Evolutionary conservation across 73 alveolate genomes (phyloP), one percentile per base, ranked within the genome.

Genomic region (Paramecium primaurelia): DNA sequence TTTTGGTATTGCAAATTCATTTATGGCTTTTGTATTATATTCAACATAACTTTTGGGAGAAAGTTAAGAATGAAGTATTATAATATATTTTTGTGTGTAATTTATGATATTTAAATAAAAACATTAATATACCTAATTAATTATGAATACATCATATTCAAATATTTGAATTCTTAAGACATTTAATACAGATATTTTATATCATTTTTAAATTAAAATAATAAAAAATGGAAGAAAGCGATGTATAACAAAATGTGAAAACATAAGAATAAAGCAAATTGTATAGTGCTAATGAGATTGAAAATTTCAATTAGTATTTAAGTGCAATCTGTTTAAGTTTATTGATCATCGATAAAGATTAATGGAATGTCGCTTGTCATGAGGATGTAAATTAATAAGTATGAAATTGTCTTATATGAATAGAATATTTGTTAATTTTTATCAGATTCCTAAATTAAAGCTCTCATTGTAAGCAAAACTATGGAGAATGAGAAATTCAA

Each of bases 331-430:
- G 47, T 12, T 47, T 80, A 28, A 80, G 91, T 49, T 47, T 80
- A 44, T 12, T 49, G 10, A 47, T 45, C 42, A 36, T 80, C 6
- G 91, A 80, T 32, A 47, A 40, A 8, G 91, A 80, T 47, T 26
- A 26, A 40, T 80, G 91, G 91, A 80, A 80, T 80, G 47, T 80
- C 8, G 91, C 91, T 6, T 32, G 47, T 28, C 91, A 80, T 44
- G 91, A 80, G 16, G 91, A 80, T 45, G 26, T 49, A 2, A 80
- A 80, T 47, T 44, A 80, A 80, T 80, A 80, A 22, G 91, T 80
- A 80, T 75, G 18, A 32, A 75, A 14, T 14, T 73, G 20, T 77
- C 4, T 4, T 49, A 20, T 20, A 5, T 14, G 18, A 59, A 10
- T 42, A 80, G 91, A 80, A 80, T 80, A 25, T 80, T 20, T 20